These are phyloP conservation scores for Huntiella decipiens DNA, from an alignment of 2,329 filamentous ascomycete species.

Conservation along the genomic window DNA sequence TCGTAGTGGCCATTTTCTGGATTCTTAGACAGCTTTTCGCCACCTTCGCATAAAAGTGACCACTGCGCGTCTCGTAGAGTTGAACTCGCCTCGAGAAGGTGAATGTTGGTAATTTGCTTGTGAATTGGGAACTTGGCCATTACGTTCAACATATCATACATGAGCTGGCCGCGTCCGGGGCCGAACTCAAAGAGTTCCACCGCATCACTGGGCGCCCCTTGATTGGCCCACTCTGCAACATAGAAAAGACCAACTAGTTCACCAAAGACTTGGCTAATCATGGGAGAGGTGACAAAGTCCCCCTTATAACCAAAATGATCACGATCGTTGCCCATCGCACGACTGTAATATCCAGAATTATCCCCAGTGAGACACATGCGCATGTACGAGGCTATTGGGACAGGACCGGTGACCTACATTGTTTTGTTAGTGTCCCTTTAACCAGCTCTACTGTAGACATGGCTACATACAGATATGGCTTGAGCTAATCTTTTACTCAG, in stretches of 20 bases:
- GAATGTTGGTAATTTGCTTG: slow-evolving; percentile 64
- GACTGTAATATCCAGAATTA: slow-evolving; percentile 83
- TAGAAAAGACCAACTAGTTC: slow-evolving; percentile 91
- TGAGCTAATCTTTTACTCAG: slow-evolving; percentile 72
- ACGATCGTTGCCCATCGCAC: slow-evolving; percentile 43
- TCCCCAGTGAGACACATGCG: slow-evolving; percentile 92
- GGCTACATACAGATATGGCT: slow-evolving; percentile 53
- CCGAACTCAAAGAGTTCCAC: slow-evolving; percentile 88
- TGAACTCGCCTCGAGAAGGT: slow-evolving; percentile 84
- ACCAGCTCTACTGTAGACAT: background rate
- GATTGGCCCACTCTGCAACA: slow-evolving; percentile 88
- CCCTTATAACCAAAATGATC: slow-evolving; percentile 88
- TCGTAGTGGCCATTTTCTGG: background rate
- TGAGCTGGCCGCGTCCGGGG: slow-evolving; percentile 81
- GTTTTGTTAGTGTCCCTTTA: background rate
- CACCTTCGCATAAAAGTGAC: slow-evolving; percentile 56
- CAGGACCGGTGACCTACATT: slow-evolving; percentile 55
- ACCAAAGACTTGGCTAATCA: slow-evolving; percentile 94
- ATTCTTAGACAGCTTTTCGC: slow-evolving; percentile 37
- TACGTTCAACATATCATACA: slow-evolving; percentile 89
- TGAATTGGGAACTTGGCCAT: slow-evolving; percentile 49
- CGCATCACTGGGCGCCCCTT: slow-evolving; percentile 53
- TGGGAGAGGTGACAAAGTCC: slow-evolving; percentile 91
- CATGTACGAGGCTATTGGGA: slow-evolving; percentile 90
- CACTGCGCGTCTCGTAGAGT: slow-evolving; percentile 62